Evolutionary conservation across 2,329 filamentous ascomycete genomes (phyloP).

Genomic region (Diaporthe eres): DNA sequence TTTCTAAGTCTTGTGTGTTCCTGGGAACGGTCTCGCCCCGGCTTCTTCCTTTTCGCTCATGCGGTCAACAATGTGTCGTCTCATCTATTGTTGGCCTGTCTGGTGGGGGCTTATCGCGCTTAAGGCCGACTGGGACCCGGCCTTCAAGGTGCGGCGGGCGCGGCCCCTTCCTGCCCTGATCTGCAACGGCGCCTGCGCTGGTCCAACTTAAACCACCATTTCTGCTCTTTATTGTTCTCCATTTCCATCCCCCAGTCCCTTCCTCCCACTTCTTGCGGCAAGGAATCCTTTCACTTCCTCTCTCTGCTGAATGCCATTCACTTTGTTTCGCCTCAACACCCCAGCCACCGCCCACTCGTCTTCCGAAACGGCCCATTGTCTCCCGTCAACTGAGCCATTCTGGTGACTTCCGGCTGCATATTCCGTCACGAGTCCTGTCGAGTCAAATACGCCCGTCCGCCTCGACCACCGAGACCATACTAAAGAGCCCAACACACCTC

Average conservation of each 20-base stretch:
- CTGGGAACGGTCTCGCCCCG: background rate
- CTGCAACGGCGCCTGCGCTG: constrained; percentile 21
- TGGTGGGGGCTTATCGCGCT: constrained; percentile 34
- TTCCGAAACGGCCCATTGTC: background rate
- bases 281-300: background rate
- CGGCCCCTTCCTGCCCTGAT: constrained; percentile 34
- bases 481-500: background rate
- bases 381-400: background rate
- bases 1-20: background rate
- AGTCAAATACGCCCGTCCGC: constrained; percentile 2
- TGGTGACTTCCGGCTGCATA: constrained; percentile 12
- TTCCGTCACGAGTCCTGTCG: constrained; percentile 20
- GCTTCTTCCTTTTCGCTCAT: constrained; percentile 5
- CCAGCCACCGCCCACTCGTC: background rate
- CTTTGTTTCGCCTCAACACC: background rate
- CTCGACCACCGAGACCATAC: constrained; percentile 3
- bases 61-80: constrained; percentile 23
- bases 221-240: constrained; percentile 8
- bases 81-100: constrained; percentile 22
- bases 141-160: constrained; percentile 22
- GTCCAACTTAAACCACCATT: constrained; percentile 22
- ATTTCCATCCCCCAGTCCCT: background rate
- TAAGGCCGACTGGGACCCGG: constrained; percentile 34
- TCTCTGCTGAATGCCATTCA: constrained; percentile 23
- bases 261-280: background rate